phyloP scores from a whole-genome alignment of 441 rosid species.

The Populus tomentosa region DNA sequence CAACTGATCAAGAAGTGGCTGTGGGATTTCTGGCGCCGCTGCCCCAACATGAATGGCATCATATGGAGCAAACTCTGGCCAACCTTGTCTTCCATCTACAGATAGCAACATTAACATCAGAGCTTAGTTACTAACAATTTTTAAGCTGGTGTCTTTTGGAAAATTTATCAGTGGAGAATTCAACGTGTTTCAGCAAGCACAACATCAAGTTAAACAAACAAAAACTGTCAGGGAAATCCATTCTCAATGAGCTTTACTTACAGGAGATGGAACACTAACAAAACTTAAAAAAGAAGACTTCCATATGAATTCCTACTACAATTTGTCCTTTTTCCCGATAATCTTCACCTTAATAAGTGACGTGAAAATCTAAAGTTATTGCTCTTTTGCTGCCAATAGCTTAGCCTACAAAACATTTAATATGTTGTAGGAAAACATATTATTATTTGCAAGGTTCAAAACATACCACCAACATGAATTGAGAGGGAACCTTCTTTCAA shows the following conservation, averaged over 20 bases:
- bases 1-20: conserved; percentile 70
- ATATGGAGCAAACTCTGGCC: conserved; percentile 80
- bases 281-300: background rate
- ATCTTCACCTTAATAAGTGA: background rate
- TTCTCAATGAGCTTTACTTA: background rate
- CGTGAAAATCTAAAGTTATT: background rate
- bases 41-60: conserved; percentile 98
- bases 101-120: background rate
- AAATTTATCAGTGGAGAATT: background rate
- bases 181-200: background rate
- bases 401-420: background rate
- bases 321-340: too few relatives aligned
- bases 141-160: background rate
- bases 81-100: conserved; percentile 86
- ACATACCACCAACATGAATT: conserved; percentile 74
- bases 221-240: background rate
- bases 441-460: background rate
- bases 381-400: background rate
- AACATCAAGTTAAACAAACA: background rate
- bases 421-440: too few relatives aligned
- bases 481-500: conserved; percentile 68
- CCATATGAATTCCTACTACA: background rate
- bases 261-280: background rate
- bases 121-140: background rate
- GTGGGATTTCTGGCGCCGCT: conserved; percentile 83